These are phyloP conservation scores for Panicum virgatum DNA, from an alignment of 202 grass and related monocot species.

Conservation along the genomic window DNA sequence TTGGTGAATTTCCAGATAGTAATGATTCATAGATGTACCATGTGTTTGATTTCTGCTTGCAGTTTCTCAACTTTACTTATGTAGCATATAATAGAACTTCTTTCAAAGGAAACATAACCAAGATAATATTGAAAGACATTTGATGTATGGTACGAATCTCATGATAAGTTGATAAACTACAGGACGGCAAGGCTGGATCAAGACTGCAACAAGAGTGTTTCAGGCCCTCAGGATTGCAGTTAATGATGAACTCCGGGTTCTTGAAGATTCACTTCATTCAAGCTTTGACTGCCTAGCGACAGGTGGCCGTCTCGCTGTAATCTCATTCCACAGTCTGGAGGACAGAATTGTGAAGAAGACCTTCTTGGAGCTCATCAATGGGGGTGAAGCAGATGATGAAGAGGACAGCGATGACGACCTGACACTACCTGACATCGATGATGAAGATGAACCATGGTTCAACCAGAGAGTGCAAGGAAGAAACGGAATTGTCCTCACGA, in stretches of 20 bases:
- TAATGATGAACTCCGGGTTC: slow-evolving; percentile 70
- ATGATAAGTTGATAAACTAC: slow-evolving; percentile 42
- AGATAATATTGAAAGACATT: neutral
- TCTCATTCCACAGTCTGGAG: slow-evolving; percentile 94
- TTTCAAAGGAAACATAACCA: neutral
- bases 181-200: slow-evolving; percentile 93
- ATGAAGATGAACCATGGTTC: slow-evolving; percentile 58
- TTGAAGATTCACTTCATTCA: slow-evolving; percentile 79
- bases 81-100: neutral
- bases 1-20: neutral
- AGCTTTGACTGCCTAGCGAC: slow-evolving; percentile 80
- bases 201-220: slow-evolving; percentile 90
- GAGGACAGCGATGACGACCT: slow-evolving; percentile 8
- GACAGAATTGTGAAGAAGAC: slow-evolving; percentile 88
- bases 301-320: slow-evolving; percentile 75
- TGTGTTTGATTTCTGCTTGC: neutral
- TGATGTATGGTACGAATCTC: slow-evolving; percentile 20
- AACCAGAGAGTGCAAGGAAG: slow-evolving; percentile 65
- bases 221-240: slow-evolving; percentile 91
- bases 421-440: slow-evolving; percentile 8
- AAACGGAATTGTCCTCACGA: slow-evolving; percentile 76
- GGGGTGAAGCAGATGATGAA: slow-evolving; percentile 10
- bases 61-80: neutral
- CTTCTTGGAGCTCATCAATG: slow-evolving; percentile 75
- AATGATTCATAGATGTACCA: neutral